Evolutionary conservation across 1,284 basidiomycete genomes (phyloP), one percentile per base, ranked within the genome.

Genomic region (Cutaneotrichosporon mucoides): DNA sequence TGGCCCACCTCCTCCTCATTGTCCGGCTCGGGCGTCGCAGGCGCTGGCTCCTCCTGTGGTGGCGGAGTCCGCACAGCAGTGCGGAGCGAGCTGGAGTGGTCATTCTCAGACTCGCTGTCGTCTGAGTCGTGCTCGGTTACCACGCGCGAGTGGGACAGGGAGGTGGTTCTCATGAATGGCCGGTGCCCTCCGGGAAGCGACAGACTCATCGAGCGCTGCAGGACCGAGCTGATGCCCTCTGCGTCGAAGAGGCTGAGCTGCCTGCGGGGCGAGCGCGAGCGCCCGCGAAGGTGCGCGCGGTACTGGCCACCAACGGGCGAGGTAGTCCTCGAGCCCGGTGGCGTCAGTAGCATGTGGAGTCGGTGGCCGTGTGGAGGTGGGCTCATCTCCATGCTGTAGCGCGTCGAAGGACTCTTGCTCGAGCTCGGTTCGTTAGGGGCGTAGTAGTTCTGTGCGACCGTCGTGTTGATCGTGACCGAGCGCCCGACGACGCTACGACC

Each of bases 301-400:
- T 45, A 36, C 9, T 11, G 4, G 11, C 41, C 24, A 8, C 43
- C 53, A 8, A 12, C 35, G 34, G 71, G 73, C 2, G 72, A 74
- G 0, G 63, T 47, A 33, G 56, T 64, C 12, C 73, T 62, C 13
- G 72, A 73, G 10, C 66, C 67, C 0, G 72, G 73, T 2, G 73
- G 73, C 16, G 73, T 76, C 47, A 74, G 67, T 11, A 76, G 66
- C 46, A 67, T 53, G 40, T 63, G 53, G 6, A 73, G 59, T 12
- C 64, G 59, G 2, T 67, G 63, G 15, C 69, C 68, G 51, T 73
- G 72, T 5, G 72, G 71, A 9, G 72, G 45, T 2, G 56, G 51
- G 37, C 40, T 53, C 34, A 41, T 45, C 16, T 48, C 47, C 42
- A 41, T 46, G 48, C 34, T 15, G 38, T 44, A 43, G 42, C 49